A percentile compares a stretch with the other conserved stretches of the same genome.
Conservation (phyloP, 2,329 filamentous ascomycete genomes). For the Aspergillus pseudoterreus region DNA sequence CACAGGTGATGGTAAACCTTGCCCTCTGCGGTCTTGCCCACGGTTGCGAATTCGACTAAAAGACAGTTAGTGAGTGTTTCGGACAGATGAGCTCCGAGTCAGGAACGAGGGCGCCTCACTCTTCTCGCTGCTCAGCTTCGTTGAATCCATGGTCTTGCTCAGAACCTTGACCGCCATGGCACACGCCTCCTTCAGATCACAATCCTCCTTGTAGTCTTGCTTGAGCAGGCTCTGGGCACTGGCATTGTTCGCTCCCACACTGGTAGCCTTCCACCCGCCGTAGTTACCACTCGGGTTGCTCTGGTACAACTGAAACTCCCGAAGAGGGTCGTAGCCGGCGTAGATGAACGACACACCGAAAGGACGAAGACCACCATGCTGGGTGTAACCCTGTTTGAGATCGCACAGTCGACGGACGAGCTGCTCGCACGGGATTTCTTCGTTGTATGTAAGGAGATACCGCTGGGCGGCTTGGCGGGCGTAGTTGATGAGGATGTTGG, state of each 20-base stretch:
- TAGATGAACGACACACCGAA: slow-evolving; percentile 99
- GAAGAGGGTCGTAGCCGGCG: slow-evolving; percentile 91
- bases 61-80: neutral
- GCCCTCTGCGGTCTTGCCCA: slow-evolving; percentile 89
- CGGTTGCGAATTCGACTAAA: slow-evolving; percentile 94
- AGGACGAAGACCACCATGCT: slow-evolving; percentile 95
- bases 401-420: slow-evolving; percentile 95
- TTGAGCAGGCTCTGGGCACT: slow-evolving; percentile 95
- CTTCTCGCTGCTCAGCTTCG: slow-evolving; percentile 98
- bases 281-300: slow-evolving; percentile 99
- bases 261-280: slow-evolving; percentile 98
- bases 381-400: slow-evolving; percentile 98
- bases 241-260: slow-evolving; percentile 95
- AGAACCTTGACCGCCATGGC: slow-evolving; percentile 97
- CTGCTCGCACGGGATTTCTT: slow-evolving; percentile 99
- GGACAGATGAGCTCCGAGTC: neutral
- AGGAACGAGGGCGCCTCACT: slow-evolving; percentile 58
- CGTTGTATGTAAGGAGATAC: slow-evolving; percentile 98
- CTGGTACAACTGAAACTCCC: slow-evolving; percentile 98
- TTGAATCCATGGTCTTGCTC: slow-evolving; percentile 99
- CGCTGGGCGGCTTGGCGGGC: slow-evolving; percentile 93
- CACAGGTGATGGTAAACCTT: slow-evolving; percentile 98
- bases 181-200: slow-evolving; percentile 91
- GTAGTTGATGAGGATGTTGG: slow-evolving; percentile 99
- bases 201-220: slow-evolving; percentile 99